Base-by-base conservation (phyloP, 2,329 filamentous ascomycete species). In the Penicillium sp. region DNA sequence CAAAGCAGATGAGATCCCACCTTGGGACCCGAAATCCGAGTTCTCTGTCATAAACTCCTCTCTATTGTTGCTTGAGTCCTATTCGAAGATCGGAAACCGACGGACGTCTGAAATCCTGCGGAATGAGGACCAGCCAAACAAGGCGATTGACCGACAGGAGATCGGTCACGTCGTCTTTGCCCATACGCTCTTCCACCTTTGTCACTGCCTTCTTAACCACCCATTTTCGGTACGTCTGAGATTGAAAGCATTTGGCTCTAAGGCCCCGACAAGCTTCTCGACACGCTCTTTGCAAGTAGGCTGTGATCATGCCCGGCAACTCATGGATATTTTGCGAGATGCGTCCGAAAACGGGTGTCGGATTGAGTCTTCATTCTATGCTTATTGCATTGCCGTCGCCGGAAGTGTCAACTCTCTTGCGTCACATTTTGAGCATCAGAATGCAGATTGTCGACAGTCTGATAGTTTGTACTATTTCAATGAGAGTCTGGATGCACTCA, bases 1-100 rank as follows among this genome's bases (percentile, higher is more conserved):
- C 13, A 56, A 47, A 16, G 57, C 55, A 7, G 60, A 64, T 38
- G 47, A 56, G 15, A 60, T 64, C 16, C 66, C 65, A 6, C 70
- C 70, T 9, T 74, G 71, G 71, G 68, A 72, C 46, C 65, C 70
- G 1, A 64, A 66, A 47, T 72, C 68, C 1, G 64, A 71, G 23
- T 72, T 68, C 45, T 58, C 69, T 1, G 55, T 55, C 2, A 70
- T 71, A 24, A 63, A 69, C 24, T 70, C 68, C 7, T 61, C 61
- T 5, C 49, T 73, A 16, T 49, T 71, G 7, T 60, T 66, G 16
- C 54, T 70, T 1, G 71, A 73, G 49, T 65, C 65, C 3, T 65
- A 70, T 47, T 65, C 63, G 15, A 60, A 65, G 38, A 47, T 65
- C 15, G 56, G 61, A 15, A 51, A 49, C 9, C 43, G 52, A 31